Percentiles rank a stretch among this genome's conserved stretches.
Conservation (phyloP, 129 eudicot species). For the Flaveria linearis region DNA sequence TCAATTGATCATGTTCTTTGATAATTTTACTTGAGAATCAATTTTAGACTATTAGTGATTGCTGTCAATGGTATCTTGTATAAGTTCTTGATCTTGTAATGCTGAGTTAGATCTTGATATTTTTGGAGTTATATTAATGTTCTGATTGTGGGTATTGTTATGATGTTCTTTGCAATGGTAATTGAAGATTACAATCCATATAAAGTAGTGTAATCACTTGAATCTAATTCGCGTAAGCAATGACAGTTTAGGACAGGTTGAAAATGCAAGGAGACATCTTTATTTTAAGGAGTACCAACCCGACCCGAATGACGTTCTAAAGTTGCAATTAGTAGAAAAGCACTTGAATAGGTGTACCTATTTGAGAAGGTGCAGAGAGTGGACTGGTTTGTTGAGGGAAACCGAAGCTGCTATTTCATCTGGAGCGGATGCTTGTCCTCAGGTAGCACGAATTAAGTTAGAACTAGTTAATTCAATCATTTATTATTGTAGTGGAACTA, state of each 20-base stretch:
- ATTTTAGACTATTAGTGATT: too few relatives aligned
- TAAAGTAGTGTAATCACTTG: neutral
- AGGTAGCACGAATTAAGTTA: conserved; percentile 40
- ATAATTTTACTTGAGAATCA: neutral
- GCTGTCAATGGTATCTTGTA: neutral
- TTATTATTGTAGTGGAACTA: conserved; percentile 19
- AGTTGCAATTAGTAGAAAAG: conserved; percentile 61
- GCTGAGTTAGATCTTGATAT: conserved; percentile 24
- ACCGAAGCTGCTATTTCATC: conserved; percentile 72
- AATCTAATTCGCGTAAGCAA: conserved; percentile 35
- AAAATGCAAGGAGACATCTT: conserved; percentile 70
- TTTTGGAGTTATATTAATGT: neutral
- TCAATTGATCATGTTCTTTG: conserved; percentile 2
- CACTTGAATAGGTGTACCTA: conserved; percentile 58
- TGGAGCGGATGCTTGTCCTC: conserved; percentile 79
- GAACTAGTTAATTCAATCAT: neutral
- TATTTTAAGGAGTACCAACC: conserved; percentile 52
- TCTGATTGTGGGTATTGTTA: too few relatives aligned
- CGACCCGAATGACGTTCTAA: conserved; percentile 58
- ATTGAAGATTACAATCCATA: too few relatives aligned
- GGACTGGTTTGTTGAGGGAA: conserved; percentile 64
- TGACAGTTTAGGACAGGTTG: conserved; percentile 85
- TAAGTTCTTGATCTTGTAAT: conserved; percentile 22
- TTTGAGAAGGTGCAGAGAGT: conserved; percentile 64
- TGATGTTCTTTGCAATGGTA: too few relatives aligned